Evolutionary conservation across 2,329 filamentous ascomycete species (phyloP), one percentile per base, ranked within the genome.

Genomic region (Volutella citrinella): DNA sequence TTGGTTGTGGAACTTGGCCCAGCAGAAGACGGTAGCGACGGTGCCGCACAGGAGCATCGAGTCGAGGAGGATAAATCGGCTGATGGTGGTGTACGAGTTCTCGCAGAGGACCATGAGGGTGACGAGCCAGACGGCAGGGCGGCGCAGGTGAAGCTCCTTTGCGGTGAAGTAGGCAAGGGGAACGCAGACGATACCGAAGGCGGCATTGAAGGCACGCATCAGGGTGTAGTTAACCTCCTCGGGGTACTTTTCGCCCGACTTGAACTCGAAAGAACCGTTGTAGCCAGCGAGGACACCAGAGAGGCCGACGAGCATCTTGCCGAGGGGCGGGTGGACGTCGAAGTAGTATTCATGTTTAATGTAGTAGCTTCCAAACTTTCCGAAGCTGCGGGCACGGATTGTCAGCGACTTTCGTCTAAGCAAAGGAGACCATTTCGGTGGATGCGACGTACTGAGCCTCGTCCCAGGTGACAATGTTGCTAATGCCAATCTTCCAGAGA

Each of bases 301-400:
- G 32, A 98, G 76, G 44, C 93, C 93, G 52, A 98, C 91, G 36
- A 98, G 81, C 80, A 98, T 97, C 74, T 98, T 98, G 60, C 93
- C 93, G 42, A 98, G 80, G 34, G 93, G 93, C 47, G 93, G 93
- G 65, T 95, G 87, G 38, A 94, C 85, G 47, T 68, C 64, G 55
- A 98, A 98, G 76, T 98, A 98, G 74, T 97, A 96, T 66, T 98
- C 93, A 64, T 91, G 87, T 66, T 98, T 96, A 60, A 98, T 82
- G 65, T 98, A 98, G 68, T 98, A 91, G 54, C 91, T 97, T 46
- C 93, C 93, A 65, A 98, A 98, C 71, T 98, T 98, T 60, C 87
- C 87, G 64, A 94, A 94, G 64, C 84, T 88, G 45, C 13, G 20
- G 9, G 61, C n/a, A 49, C 45, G 40, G 33, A 14, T 5, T 27